Evolutionary conservation across 2,329 filamentous ascomycete species (phyloP).

Genomic region (Colletotrichum shisoi): DNA sequence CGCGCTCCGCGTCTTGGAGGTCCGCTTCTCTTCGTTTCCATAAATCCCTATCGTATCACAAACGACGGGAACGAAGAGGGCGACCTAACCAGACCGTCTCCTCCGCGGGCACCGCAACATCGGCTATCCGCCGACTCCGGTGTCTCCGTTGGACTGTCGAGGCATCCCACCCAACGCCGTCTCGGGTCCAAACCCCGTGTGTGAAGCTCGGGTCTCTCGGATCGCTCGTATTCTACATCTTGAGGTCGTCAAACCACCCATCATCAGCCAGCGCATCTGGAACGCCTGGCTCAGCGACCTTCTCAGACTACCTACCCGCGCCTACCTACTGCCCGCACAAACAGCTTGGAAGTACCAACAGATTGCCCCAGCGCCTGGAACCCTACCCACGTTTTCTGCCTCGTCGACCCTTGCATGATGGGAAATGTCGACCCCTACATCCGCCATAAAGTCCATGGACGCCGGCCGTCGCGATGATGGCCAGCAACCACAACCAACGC

Average conservation of each 20-base stretch:
- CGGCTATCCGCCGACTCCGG: slow-evolving; percentile 16
- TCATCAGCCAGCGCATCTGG: neutral
- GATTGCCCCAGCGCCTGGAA: neutral
- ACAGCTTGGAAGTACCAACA: neutral
- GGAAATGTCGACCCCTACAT: slow-evolving; percentile 38
- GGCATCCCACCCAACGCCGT: slow-evolving; percentile 19
- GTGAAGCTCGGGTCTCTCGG: slow-evolving; percentile 30
- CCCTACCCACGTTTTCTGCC: slow-evolving; percentile 13
- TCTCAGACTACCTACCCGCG: slow-evolving; percentile 8
- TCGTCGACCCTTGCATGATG: slow-evolving; percentile 29
- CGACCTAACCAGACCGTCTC: neutral
- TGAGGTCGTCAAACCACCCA: slow-evolving; percentile 3
- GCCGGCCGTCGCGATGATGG: slow-evolving; percentile 30
- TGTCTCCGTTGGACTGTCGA: slow-evolving; percentile 18
- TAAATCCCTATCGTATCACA: slow-evolving; percentile 16
- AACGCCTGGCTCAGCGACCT: neutral
- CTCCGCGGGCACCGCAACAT: slow-evolving; percentile 4
- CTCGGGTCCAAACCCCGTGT: slow-evolving; percentile 7
- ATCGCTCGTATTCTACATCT: slow-evolving; percentile 29
- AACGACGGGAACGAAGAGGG: slow-evolving; percentile 24
- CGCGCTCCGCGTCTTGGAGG: slow-evolving; percentile 7
- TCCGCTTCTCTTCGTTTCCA: slow-evolving; percentile 22
- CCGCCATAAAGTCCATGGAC: slow-evolving; percentile 36
- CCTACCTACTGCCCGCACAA: neutral
- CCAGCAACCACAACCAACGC: slow-evolving; percentile 9